Conservation (phyloP, 2,329 filamentous ascomycete genomes). For the Xylaria sp. region DNA sequence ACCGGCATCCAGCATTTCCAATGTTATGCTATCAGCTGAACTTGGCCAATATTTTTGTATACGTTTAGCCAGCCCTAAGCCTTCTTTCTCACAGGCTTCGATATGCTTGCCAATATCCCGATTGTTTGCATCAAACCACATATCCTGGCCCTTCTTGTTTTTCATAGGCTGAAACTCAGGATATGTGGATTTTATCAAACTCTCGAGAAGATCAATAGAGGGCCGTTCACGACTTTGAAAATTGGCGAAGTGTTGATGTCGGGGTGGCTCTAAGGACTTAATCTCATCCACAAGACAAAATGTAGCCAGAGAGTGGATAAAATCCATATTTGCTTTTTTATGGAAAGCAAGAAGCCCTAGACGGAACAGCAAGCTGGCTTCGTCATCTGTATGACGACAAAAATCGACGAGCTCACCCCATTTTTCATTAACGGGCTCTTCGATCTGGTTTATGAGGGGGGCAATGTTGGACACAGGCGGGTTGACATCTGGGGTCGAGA, state of each 20-base stretch:
- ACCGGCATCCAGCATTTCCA: too few species aligned
- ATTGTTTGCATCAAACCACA: background rate
- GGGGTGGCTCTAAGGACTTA: too few species aligned
- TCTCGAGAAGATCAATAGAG: slow-evolving; percentile 29
- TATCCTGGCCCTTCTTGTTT: background rate
- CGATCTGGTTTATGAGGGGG: slow-evolving; percentile 45
- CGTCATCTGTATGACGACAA: slow-evolving; percentile 38
- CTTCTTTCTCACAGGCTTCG: background rate
- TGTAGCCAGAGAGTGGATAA: slow-evolving; percentile 38
- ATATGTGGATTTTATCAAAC: slow-evolving; percentile 31
- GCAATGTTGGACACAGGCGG: background rate
- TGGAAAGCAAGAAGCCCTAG: slow-evolving; percentile 46
- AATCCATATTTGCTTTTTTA: slow-evolving; percentile 43
- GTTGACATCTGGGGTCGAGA: slow-evolving; percentile 21
- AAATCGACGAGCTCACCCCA: slow-evolving; percentile 48
- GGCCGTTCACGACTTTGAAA: slow-evolving; percentile 40
- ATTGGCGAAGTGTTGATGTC: slow-evolving; percentile 33
- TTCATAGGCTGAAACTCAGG: background rate
- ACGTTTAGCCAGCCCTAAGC: background rate
- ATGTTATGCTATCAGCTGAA: too few species aligned
- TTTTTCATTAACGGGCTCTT: slow-evolving; percentile 44
- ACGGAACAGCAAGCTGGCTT: slow-evolving; percentile 43
- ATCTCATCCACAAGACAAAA: slow-evolving; percentile 30
- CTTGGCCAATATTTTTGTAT: slow-evolving; percentile 25
- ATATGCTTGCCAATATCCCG: background rate